Percentiles rank a stretch among this genome's conserved stretches.
Conservation (phyloP, 2,329 filamentous ascomycete species). For the Coleophoma crateriformis region DNA sequence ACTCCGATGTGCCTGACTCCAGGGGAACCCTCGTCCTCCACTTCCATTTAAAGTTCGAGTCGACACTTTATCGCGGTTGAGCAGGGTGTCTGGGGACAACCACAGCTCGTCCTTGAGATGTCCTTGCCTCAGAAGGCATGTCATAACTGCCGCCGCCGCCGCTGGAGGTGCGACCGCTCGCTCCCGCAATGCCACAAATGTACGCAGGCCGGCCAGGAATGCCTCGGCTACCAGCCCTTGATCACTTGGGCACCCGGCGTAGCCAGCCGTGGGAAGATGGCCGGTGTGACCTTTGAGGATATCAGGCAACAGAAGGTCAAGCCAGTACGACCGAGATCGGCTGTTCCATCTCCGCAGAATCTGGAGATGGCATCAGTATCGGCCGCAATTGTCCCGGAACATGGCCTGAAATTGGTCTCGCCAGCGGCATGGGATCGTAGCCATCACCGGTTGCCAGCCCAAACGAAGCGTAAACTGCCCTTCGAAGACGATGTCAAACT, state of each 20-base stretch:
- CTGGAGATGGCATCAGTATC: neutral
- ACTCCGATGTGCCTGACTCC: too few relatives aligned
- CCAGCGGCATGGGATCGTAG: neutral
- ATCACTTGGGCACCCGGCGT: constrained; percentile 19
- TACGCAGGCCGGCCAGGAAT: constrained; percentile 12
- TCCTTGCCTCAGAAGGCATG: too few relatives aligned
- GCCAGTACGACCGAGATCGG: neutral
- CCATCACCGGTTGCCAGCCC: neutral
- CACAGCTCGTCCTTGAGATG: too few relatives aligned
- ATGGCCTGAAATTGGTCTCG: neutral
- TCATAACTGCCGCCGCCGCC: constrained; percentile 1
- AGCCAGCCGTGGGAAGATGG: constrained; percentile 20
- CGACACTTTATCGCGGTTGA: too few relatives aligned
- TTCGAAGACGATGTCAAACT: neutral
- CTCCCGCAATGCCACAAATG: constrained; percentile 17
- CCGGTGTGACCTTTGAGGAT: constrained; percentile 13
- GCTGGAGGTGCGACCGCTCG: constrained; percentile 16
- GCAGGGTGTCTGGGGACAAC: too few relatives aligned
- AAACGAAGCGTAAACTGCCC: neutral
- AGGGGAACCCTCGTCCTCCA: too few relatives aligned
- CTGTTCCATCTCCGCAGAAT: neutral
- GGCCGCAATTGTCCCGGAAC: too few relatives aligned
- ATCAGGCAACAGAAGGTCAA: neutral
- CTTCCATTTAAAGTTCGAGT: too few relatives aligned
- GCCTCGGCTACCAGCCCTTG: constrained; percentile 19